These are phyloP conservation scores for Chlorociboria aeruginascens DNA, from an alignment of 495 filamentous ascomycete genomes.

Conservation along the genomic window DNA sequence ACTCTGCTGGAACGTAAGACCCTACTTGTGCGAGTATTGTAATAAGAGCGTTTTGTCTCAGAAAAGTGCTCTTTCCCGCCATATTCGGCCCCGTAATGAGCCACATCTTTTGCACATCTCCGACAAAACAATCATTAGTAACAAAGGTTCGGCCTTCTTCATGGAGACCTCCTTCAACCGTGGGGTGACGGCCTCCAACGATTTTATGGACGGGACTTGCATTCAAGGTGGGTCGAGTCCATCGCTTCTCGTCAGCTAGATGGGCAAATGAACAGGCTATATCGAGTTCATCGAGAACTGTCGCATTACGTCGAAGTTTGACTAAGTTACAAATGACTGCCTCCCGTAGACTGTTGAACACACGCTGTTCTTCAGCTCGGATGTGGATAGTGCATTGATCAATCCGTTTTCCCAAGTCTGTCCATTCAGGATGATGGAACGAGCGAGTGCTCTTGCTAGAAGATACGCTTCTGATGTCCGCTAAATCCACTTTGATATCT, in stretches of 20 bases:
- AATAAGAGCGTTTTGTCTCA: slow-evolving; percentile 90
- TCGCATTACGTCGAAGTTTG: slow-evolving; percentile 74
- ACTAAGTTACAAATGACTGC: slow-evolving; percentile 67
- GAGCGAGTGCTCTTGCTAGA: slow-evolving; percentile 75
- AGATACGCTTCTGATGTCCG: slow-evolving; percentile 35
- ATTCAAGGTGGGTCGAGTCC: slow-evolving; percentile 57
- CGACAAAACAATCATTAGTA: slow-evolving; percentile 76
- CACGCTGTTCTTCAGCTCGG: slow-evolving; percentile 20
- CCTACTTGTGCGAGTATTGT: slow-evolving; percentile 87
- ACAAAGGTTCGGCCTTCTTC: slow-evolving; percentile 75
- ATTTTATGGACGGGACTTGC: slow-evolving; percentile 44
- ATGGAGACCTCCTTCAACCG: slow-evolving; percentile 69
- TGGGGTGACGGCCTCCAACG: slow-evolving; percentile 76
- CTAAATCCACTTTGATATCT: slow-evolving; percentile 35
- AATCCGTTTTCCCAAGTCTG: slow-evolving; percentile 57
- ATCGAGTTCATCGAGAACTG: slow-evolving; percentile 84
- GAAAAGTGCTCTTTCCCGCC: slow-evolving; percentile 92
- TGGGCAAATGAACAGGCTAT: slow-evolving; percentile 72
- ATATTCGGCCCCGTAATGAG: slow-evolving; percentile 98
- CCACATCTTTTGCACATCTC: slow-evolving; percentile 58
- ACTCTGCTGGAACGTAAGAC: slow-evolving; percentile 78
- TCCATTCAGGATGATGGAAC: slow-evolving; percentile 79
- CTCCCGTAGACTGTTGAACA: slow-evolving; percentile 56
- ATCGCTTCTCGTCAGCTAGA: slow-evolving; percentile 59
- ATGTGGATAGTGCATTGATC: slow-evolving; percentile 66